A percentile compares a stretch with the other conserved stretches of the same genome.
Conservation (phyloP, 73 alveolate genomes). For the Paramecium sonneborni region DNA sequence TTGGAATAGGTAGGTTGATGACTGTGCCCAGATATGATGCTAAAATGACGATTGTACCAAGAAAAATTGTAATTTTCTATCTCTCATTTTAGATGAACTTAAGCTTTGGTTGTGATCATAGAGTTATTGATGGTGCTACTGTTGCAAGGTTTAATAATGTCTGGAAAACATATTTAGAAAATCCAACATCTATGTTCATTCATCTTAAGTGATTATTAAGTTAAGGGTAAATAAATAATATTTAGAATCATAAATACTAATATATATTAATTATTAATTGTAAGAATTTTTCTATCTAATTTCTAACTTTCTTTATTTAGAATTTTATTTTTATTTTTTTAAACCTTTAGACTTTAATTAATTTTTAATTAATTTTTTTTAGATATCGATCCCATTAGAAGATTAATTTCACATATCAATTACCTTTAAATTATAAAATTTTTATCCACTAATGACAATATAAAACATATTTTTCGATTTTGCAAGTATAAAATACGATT, state of each 20-base stretch:
- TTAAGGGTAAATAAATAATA: neutral
- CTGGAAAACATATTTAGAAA: slow-evolving; percentile 77
- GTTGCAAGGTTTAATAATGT: slow-evolving; percentile 80
- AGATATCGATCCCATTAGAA: no score
- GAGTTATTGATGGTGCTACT: slow-evolving; percentile 94
- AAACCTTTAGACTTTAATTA: no score
- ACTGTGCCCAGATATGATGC: slow-evolving; percentile 67
- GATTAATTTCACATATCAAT: no score
- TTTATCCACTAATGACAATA: no score
- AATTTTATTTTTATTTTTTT: no score
- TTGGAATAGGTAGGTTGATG: slow-evolving; percentile 87
- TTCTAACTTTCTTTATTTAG: no score
- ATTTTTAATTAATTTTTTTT: no score
- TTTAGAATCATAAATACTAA: neutral
- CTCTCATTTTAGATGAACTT: slow-evolving; percentile 57
- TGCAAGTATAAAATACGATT: no score
- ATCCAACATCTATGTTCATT: slow-evolving; percentile 85
- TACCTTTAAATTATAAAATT: no score
- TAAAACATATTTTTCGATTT: no score
- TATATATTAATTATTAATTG: neutral
- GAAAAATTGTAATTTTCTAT: slow-evolving; percentile 34
- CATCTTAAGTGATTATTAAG: slow-evolving; percentile 61
- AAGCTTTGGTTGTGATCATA: slow-evolving; percentile 88
- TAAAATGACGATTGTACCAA: slow-evolving; percentile 55
- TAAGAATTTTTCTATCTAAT: no score